Conservation (phyloP, 768 basidiomycete species). For the Leccinum barrowsii region DNA sequence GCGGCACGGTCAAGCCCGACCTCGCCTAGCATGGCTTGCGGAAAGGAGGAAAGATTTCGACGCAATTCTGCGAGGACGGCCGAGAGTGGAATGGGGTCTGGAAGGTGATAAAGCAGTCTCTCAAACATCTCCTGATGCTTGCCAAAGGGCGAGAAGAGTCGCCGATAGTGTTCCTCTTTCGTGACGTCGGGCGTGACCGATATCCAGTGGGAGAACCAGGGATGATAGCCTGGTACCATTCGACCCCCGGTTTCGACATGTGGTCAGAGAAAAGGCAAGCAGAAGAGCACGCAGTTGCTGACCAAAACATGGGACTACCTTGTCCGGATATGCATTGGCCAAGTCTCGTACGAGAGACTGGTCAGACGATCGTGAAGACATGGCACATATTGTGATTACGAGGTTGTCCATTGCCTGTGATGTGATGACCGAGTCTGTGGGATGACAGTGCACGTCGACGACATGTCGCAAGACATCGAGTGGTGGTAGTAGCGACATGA, state of each 20-base stretch:
- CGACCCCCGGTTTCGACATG: conserved; percentile 1
- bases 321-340: conserved; percentile 55
- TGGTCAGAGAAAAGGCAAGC: conserved; percentile 8
- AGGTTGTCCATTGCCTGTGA: conserved; percentile 50
- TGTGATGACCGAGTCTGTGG: conserved; percentile 67
- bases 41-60: conserved; percentile 54
- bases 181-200: conserved; percentile 40
- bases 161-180: conserved; percentile 74
- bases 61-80: conserved; percentile 61
- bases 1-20: conserved; percentile 85
- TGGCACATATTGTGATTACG: conserved; percentile 73
- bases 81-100: conserved; percentile 63
- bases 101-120: conserved; percentile 59
- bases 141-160: conserved; percentile 52
- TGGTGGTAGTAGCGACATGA: conserved; percentile 26
- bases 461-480: conserved; percentile 58
- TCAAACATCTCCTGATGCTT: conserved; percentile 44
- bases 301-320: conserved; percentile 90
- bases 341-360: conserved; percentile 69
- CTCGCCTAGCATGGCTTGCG: conserved; percentile 85
- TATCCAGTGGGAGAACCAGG: conserved; percentile 88
- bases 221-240: conserved; percentile 72
- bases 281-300: conserved; percentile 28
- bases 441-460: conserved; percentile 90
- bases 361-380: conserved; percentile 67